Evolutionary conservation across 1,284 basidiomycete genomes (phyloP), one percentile per base, ranked within the genome.

Genomic region (Pyrrhoderma noxium): DNA sequence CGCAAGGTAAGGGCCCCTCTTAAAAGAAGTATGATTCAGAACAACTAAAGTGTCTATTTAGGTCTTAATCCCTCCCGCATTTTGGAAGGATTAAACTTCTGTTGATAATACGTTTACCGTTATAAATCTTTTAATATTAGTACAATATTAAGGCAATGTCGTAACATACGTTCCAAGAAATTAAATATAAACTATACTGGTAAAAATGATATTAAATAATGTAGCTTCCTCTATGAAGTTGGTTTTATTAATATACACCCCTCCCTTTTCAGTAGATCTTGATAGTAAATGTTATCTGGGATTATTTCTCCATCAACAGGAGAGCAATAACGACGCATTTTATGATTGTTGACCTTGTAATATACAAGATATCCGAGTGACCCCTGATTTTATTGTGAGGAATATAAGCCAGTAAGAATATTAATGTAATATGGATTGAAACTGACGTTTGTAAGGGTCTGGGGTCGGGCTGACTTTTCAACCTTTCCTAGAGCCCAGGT

Each of bases 61-160:
- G 47, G 47, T 49, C 27, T 31, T 49, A 27, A 49, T 49, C 40
- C 47, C 47, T 16, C 47, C 47, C 3, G 37, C 19, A 16, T 49
- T 49, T 16, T 49, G 47, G 47, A 39, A 49, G 7, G 47, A 41
- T 47, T 36, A 9, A 47, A 11, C 11, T 11, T 9, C 35, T 37
- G 9, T 37, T 37, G 35, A 16, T 16, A 37, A 16, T 9, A 37
- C 9, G 16, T 16, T 9, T 11, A 37, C 35, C 16, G 9, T 16
- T 11, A 37, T 16, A 16, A 37, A 37, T 9, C 35, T 9, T 11
- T 16, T 11, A 9, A 16, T 11, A 9, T 11, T 9, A 16, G 35
- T 9, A 37, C 11, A 11, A 37, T 11, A 11, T 9, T 9, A 16
- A 11, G 35, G 11, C 35, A 37, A 11, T 37, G 35, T 37, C 16